These are phyloP conservation scores for Gossypium thurberi DNA, from an alignment of 345 rosid genomes.

Conservation along the genomic window DNA sequence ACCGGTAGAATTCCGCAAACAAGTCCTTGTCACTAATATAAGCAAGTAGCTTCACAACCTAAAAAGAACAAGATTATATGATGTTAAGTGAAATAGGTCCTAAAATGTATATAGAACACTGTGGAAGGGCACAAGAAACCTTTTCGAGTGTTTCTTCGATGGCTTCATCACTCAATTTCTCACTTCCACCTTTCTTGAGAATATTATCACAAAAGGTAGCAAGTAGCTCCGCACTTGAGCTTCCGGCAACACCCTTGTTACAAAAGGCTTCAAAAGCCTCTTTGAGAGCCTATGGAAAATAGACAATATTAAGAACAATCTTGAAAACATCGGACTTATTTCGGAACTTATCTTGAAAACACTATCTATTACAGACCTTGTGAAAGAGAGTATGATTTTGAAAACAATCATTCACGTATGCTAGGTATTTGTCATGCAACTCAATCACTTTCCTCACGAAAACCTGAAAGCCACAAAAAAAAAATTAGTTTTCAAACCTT, in stretches of 20 bases:
- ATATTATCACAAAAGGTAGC: constrained; percentile 64
- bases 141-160: constrained; percentile 67
- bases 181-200: constrained; percentile 68
- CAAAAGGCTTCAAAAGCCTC: constrained; percentile 69
- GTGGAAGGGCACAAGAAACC: constrained; percentile 21
- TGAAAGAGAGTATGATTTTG: constrained; percentile 58
- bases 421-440: constrained; percentile 62
- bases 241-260: constrained; percentile 61
- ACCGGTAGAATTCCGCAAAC: constrained; percentile 66
- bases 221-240: constrained; percentile 58
- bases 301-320: neutral
- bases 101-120: neutral
- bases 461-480: constrained; percentile 33
- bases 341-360: neutral
- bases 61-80: constrained; percentile 1
- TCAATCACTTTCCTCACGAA: constrained; percentile 60
- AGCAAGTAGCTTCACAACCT: constrained; percentile 50
- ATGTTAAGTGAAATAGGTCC: neutral
- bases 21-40: constrained; percentile 67
- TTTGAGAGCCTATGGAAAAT: constrained; percentile 44
- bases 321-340: neutral
- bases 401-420: constrained; percentile 54
- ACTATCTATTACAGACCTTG: constrained; percentile 39
- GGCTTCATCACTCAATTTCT: constrained; percentile 69
- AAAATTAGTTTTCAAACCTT: constrained; percentile 12